Percentiles rank a stretch among this genome's conserved stretches.
phyloP scores from a whole-genome alignment of 768 basidiomycete genomes.

The Leccinellum albellum region DNA sequence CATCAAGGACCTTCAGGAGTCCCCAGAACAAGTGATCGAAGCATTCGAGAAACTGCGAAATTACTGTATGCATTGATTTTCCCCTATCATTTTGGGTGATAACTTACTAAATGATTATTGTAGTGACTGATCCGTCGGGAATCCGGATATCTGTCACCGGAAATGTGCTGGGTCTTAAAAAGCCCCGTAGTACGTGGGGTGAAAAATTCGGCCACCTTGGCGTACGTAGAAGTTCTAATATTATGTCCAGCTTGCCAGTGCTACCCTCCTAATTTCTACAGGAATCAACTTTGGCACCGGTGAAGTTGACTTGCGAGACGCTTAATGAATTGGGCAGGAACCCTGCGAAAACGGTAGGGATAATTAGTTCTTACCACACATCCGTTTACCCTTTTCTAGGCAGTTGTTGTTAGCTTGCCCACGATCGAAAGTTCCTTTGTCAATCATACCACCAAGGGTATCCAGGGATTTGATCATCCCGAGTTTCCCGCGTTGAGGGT shows the following conservation, averaged over 20 bases:
- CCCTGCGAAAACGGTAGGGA: conserved; percentile 63
- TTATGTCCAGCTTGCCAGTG: neutral
- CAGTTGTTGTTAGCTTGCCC: conserved; percentile 81
- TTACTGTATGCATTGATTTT: conserved; percentile 45
- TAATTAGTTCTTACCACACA: neutral
- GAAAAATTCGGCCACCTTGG: conserved; percentile 62
- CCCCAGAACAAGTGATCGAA: conserved; percentile 66
- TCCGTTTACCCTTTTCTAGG: conserved; percentile 40
- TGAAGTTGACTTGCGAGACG: conserved; percentile 63
- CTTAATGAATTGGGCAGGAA: conserved; percentile 73
- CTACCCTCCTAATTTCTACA: conserved; percentile 20
- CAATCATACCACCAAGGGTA: conserved; percentile 71
- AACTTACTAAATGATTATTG: neutral
- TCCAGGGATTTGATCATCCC: conserved; percentile 74
- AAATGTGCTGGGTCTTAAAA: conserved; percentile 63
- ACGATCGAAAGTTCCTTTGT: conserved; percentile 94
- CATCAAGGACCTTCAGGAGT: conserved; percentile 63
- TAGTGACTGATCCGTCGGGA: conserved; percentile 81
- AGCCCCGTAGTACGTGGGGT: conserved; percentile 72
- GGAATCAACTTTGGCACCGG: conserved; percentile 56
- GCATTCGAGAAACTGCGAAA: conserved; percentile 74
- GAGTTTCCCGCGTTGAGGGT: conserved; percentile 84
- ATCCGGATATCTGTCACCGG: conserved; percentile 91
- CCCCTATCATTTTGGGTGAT: neutral
- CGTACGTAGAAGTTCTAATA: conserved; percentile 42